Conservation (phyloP, 306 rosid genomes). For the Medicago arabica region DNA sequence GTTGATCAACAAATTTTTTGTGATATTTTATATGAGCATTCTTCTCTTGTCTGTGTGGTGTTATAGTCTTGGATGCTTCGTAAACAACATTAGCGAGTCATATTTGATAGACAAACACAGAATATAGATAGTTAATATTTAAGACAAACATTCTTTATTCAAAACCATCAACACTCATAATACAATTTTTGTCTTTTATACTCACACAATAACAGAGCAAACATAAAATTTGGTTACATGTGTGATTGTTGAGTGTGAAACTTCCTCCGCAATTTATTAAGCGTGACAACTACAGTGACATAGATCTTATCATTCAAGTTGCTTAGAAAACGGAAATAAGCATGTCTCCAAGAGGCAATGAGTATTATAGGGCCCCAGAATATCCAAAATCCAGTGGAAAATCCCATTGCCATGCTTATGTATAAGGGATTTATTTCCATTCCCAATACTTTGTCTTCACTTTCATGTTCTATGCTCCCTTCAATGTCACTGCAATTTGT, state of each 20-base stretch:
- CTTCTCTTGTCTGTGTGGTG: too few relatives aligned
- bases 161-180: background rate
- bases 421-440: background rate
- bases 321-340: constrained; percentile 35
- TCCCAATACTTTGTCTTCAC: too few relatives aligned
- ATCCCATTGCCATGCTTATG: constrained; percentile 10
- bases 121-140: background rate
- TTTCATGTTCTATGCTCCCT: background rate
- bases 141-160: background rate
- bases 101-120: background rate
- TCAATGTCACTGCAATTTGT: background rate
- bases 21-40: too few relatives aligned
- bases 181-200: background rate
- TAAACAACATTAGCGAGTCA: too few relatives aligned
- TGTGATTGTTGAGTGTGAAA: background rate
- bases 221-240: background rate
- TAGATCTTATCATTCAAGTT: constrained; percentile 24
- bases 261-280: constrained; percentile 13
- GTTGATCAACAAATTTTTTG: too few relatives aligned
- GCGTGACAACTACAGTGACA: constrained; percentile 19
- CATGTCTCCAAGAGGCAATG: constrained; percentile 37
- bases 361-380: constrained; percentile 22
- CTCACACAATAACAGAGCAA: background rate
- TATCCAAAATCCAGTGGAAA: constrained; percentile 22
- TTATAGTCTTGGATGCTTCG: too few relatives aligned